Percentiles rank a stretch among this genome's conserved stretches.
Evolutionary conservation across 306 rosid genomes (phyloP).

Genomic region (Lablab purpureus): DNA sequence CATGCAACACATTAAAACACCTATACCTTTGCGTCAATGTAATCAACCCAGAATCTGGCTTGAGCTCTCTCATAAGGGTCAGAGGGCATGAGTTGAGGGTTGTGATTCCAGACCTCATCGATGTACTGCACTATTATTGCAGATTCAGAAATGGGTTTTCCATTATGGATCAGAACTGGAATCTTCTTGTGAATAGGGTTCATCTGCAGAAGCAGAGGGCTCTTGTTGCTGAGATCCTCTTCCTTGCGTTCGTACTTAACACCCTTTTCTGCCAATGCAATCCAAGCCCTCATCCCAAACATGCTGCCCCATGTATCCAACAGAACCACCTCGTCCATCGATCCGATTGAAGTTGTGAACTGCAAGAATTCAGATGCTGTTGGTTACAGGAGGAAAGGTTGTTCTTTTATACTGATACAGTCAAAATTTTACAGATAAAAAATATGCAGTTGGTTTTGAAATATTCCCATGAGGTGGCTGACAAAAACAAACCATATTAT

Average conservation of each 20-base stretch:
- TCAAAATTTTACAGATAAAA: not conserved
- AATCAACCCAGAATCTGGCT: slow-evolving; percentile 53
- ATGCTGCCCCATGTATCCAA: slow-evolving; percentile 45
- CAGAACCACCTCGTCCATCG: slow-evolving; percentile 43
- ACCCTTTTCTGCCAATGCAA: slow-evolving; percentile 48
- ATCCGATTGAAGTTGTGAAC: not conserved
- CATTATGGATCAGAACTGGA: slow-evolving; percentile 62
- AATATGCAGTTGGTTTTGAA: not conserved
- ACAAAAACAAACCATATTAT: not conserved
- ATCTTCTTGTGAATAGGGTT: slow-evolving; percentile 59
- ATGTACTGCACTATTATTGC: slow-evolving; percentile 45
- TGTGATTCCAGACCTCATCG: slow-evolving; percentile 47
- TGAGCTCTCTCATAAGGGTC: slow-evolving; percentile 49
- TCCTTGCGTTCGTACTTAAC: slow-evolving; percentile 45
- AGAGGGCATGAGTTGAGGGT: slow-evolving; percentile 23
- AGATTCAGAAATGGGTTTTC: slow-evolving; percentile 46
- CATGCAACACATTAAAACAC: not conserved
- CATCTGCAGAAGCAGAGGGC: slow-evolving; percentile 47
- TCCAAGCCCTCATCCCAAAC: slow-evolving; percentile 43
- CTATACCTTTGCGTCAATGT: slow-evolving; percentile 41
- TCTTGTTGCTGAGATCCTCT: slow-evolving; percentile 34
- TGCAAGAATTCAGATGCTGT: not conserved
- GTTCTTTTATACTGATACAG: not conserved
- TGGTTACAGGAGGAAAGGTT: not conserved
- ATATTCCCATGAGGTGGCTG: not conserved